Evolutionary conservation across 371 early-diverging fungal genomes (phyloP).

Genomic region (Umbelopsis sp.): DNA sequence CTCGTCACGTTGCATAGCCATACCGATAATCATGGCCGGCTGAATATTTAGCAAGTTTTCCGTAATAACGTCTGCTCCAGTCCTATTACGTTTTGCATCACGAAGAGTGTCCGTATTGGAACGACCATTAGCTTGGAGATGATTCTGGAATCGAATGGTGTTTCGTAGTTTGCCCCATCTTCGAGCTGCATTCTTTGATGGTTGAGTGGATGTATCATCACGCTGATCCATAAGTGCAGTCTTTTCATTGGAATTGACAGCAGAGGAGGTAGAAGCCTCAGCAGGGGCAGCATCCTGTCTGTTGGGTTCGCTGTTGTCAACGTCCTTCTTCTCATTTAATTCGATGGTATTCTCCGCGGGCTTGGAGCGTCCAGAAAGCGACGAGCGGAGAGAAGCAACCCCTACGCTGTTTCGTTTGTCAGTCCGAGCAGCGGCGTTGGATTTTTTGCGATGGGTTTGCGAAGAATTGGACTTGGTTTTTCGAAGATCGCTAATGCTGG

Average conservation of each 20-base stretch:
- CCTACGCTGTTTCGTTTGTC: background rate
- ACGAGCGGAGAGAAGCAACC: background rate
- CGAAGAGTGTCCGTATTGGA: background rate
- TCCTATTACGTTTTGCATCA: background rate
- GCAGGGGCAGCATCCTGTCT: background rate
- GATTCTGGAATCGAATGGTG: background rate
- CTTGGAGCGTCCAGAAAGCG: background rate
- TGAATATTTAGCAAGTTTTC: slow-evolving; percentile 26
- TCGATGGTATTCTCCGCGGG: background rate
- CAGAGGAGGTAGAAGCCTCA: background rate
- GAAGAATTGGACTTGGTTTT: slow-evolving; percentile 1
- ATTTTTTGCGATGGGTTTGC: background rate
- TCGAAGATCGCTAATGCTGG: slow-evolving; percentile 10
- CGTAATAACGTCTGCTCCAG: background rate
- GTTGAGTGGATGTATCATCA: background rate
- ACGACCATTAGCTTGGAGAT: background rate
- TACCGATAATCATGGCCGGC: slow-evolving; percentile 28
- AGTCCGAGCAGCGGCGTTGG: background rate
- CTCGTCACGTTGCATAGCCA: slow-evolving; percentile 33
- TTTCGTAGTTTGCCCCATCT: slow-evolving; percentile 5
- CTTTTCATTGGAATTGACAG: background rate
- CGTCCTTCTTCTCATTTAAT: background rate
- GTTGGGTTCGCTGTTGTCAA: background rate
- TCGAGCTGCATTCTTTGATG: background rate
- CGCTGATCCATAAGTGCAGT: background rate